Percentiles rank a stretch among this genome's conserved stretches.
phyloP scores from a whole-genome alignment of 2,329 filamentous ascomycete species.

The Trichoderma sp. region DNA sequence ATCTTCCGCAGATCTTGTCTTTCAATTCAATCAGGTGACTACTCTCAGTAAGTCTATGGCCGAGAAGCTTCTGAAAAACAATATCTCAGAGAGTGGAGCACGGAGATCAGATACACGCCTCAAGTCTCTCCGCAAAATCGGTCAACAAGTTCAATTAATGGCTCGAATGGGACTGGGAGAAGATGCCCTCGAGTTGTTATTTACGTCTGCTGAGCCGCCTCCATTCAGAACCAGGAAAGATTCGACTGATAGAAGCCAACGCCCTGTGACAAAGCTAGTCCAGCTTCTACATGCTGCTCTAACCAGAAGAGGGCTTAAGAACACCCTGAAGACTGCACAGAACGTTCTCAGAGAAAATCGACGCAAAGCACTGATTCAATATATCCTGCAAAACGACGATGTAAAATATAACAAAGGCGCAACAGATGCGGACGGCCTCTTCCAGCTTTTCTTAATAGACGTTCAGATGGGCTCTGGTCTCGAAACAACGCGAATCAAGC shows the following conservation, averaged over 20 bases:
- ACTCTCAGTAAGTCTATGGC: background rate
- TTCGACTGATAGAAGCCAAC: background rate
- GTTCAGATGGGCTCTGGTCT: slow-evolving; percentile 16
- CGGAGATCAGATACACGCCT: background rate
- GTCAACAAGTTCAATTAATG: background rate
- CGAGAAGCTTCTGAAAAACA: background rate
- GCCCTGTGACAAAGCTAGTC: background rate
- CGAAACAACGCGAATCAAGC: slow-evolving; percentile 20
- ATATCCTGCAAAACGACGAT: background rate
- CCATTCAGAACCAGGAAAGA: background rate
- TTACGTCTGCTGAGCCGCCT: background rate
- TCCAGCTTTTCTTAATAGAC: slow-evolving; percentile 19
- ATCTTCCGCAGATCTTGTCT: background rate
- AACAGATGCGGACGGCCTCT: background rate
- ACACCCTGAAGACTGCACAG: background rate
- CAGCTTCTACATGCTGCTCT: background rate
- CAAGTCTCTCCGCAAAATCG: background rate
- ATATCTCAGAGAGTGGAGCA: background rate
- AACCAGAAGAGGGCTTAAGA: background rate
- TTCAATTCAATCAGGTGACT: background rate
- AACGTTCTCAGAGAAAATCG: background rate
- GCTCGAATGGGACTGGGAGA: background rate
- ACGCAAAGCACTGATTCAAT: background rate
- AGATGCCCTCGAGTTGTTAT: background rate
- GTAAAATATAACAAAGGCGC: background rate